Evolutionary conservation across 805 yeast species (phyloP).

Genomic region (Candida michaelii): DNA sequence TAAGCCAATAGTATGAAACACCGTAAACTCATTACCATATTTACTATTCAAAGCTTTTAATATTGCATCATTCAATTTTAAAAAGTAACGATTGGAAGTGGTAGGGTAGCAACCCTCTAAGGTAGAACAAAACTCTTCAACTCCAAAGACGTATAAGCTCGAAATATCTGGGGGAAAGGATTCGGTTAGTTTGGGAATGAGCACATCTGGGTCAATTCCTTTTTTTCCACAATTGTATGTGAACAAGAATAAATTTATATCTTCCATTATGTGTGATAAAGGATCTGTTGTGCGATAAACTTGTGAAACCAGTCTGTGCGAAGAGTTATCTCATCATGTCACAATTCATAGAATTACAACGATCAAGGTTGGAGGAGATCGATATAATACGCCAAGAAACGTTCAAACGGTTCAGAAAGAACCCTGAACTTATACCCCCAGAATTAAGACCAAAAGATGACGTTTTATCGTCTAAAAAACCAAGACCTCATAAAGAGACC

Average conservation of each 20-base stretch:
- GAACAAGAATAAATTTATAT: conserved; percentile 28
- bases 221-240: conserved; percentile 62
- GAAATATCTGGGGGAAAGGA: conserved; percentile 35
- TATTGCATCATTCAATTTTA: conserved; percentile 34
- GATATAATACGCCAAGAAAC: conserved; percentile 72
- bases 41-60: conserved; percentile 31
- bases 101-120: conserved; percentile 51
- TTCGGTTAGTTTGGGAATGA: conserved; percentile 26
- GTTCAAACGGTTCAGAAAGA: conserved; percentile 56
- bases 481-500: conserved; percentile 51
- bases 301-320: too few relatives aligned
- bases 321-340: conserved; percentile 18
- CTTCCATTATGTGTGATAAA: not conserved
- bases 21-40: conserved; percentile 26
- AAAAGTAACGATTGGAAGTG: conserved; percentile 36
- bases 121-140: conserved; percentile 62
- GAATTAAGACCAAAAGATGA: conserved; percentile 16
- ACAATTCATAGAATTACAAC: conserved; percentile 32
- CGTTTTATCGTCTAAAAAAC: conserved; percentile 20
- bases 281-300: too few relatives aligned
- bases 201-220: conserved; percentile 32
- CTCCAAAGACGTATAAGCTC: conserved; percentile 57
- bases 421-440: conserved; percentile 52
- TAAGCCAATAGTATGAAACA: conserved; percentile 43
- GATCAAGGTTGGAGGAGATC: conserved; percentile 55